These are phyloP conservation scores for Ambrosia hybrid DNA, from an alignment of 140 eudicot species.

Conservation along the genomic window DNA sequence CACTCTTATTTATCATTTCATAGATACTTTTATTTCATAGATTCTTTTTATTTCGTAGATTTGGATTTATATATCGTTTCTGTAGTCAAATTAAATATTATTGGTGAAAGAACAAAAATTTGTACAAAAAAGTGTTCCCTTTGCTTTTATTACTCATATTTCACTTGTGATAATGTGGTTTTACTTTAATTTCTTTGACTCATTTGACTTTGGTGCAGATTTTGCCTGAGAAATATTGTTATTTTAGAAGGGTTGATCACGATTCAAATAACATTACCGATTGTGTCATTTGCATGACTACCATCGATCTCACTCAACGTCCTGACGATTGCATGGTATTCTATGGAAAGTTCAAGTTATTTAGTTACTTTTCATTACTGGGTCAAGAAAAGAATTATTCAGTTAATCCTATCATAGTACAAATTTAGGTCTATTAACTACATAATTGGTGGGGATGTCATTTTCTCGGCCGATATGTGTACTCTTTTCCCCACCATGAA, in stretches of 20 bases:
- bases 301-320: conserved; percentile 72
- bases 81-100: neutral
- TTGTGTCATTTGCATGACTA: conserved; percentile 96
- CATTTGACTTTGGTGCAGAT: conserved; percentile 52
- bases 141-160: neutral
- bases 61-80: neutral
- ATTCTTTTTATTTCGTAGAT: too few relatives aligned
- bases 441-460: neutral
- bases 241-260: conserved; percentile 73
- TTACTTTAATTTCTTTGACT: conserved; percentile 5
- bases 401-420: neutral
- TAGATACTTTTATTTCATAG: too few relatives aligned
- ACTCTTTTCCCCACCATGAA: neutral
- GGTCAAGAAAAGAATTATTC: neutral
- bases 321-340: conserved; percentile 88
- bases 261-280: conserved; percentile 60
- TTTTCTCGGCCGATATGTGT: neutral
- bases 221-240: conserved; percentile 93
- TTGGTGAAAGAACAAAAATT: neutral
- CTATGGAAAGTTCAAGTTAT: neutral
- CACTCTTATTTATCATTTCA: too few relatives aligned
- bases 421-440: neutral
- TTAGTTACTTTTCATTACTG: neutral
- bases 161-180: neutral
- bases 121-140: neutral